Conservation (phyloP, 768 basidiomycete species). For the Pholiota microspora region DNA sequence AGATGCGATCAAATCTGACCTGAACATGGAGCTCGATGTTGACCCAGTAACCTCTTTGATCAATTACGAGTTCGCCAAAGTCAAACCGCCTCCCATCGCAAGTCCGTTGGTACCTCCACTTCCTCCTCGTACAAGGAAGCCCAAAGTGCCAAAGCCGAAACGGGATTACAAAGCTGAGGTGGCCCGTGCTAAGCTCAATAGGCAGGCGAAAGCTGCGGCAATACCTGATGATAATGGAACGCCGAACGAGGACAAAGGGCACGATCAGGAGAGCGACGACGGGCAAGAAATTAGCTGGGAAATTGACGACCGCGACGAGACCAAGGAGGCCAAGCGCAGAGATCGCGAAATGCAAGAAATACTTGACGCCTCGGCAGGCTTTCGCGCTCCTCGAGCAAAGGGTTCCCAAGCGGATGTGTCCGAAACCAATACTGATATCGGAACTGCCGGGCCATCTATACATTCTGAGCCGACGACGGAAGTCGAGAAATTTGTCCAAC, state of each 20-base stretch:
- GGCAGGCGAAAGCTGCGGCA: constrained; percentile 27
- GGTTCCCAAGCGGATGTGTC: constrained; percentile 38
- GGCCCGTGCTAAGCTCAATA: constrained; percentile 31
- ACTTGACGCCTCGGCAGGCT: constrained; percentile 41
- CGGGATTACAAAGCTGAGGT: constrained; percentile 39
- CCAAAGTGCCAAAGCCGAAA: constrained; percentile 22
- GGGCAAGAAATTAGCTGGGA: constrained; percentile 7
- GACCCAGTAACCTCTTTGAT: constrained; percentile 69
- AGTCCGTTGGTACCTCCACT: constrained; percentile 46
- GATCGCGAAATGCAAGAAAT: constrained; percentile 14
- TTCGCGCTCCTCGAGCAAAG: constrained; percentile 51
- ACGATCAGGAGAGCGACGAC: neutral
- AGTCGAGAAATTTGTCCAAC: neutral
- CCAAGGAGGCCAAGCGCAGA: neutral
- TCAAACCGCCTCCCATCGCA: constrained; percentile 53
- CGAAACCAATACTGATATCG: constrained; percentile 18
- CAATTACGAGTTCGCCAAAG: constrained; percentile 58
- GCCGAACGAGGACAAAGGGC: neutral
- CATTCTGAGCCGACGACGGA: neutral
- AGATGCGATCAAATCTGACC: constrained; percentile 50
- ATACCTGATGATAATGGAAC: constrained; percentile 12
- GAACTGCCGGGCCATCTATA: neutral
- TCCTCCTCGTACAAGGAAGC: constrained; percentile 36
- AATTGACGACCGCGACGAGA: constrained; percentile 9
- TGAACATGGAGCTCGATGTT: constrained; percentile 51